Evolutionary conservation across 805 yeast species (phyloP).

Genomic region (Yarrowia keelungensis): DNA sequence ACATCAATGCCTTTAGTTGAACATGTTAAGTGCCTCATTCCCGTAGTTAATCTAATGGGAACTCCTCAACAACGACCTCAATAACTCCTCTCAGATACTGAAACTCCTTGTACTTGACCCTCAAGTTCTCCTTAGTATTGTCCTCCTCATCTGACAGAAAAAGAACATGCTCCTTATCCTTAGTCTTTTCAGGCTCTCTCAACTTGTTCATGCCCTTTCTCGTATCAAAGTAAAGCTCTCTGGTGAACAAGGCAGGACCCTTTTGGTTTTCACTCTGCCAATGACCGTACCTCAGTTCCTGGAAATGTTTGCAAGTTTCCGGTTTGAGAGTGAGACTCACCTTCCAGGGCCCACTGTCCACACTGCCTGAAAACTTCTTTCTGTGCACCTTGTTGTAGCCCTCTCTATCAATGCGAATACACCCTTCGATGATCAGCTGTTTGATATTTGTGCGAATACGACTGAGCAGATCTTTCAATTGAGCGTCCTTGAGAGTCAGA

Average conservation of each 20-base stretch:
- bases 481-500: background rate
- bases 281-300: conserved; percentile 13
- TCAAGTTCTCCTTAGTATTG: conserved; percentile 18
- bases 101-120: conserved; percentile 15
- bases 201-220: conserved; percentile 24
- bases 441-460: background rate
- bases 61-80: background rate
- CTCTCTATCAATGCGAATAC: conserved; percentile 22
- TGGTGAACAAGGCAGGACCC: conserved; percentile 18
- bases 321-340: background rate
- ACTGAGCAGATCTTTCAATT: conserved; percentile 6
- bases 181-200: background rate
- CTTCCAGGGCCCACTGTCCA: conserved; percentile 2
- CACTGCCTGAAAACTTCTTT: background rate
- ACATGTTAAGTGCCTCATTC: too few species aligned
- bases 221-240: conserved; percentile 25
- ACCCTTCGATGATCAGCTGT: conserved; percentile 20
- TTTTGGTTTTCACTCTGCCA: conserved; percentile 16
- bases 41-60: background rate
- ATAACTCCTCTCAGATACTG: conserved; percentile 8
- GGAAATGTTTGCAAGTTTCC: conserved; percentile 21
- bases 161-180: background rate
- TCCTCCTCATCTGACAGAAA: conserved; percentile 26
- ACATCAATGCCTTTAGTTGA: too few species aligned
- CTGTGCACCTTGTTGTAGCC: conserved; percentile 25